Evolutionary conservation across 495 filamentous ascomycete genomes (phyloP).

Genomic region (Bryoglossum gracile): DNA sequence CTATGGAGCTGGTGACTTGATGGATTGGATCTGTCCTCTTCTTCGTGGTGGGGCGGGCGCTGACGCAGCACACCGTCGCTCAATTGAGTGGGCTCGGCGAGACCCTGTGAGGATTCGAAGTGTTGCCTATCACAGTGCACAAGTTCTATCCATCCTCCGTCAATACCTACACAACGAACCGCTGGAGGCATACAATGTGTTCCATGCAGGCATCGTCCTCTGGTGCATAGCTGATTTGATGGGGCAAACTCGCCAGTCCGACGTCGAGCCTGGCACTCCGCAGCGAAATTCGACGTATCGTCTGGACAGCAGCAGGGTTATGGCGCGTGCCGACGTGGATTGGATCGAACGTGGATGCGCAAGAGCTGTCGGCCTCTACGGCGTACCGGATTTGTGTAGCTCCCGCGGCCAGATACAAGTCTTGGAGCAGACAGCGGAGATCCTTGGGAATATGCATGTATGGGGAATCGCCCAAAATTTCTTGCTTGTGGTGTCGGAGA

Average conservation of each 20-base stretch:
- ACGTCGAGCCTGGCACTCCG: background rate
- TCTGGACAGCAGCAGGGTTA: background rate
- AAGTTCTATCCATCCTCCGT: background rate
- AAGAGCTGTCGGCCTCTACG: background rate
- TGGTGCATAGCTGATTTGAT: background rate
- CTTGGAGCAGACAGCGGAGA: background rate
- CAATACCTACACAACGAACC: background rate
- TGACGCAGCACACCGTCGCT: background rate
- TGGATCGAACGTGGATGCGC: background rate
- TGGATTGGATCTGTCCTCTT: background rate
- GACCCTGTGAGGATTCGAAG: background rate
- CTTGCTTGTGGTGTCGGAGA: background rate
- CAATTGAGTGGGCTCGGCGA: background rate
- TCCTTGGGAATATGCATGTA: background rate
- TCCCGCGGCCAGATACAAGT: background rate
- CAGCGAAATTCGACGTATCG: background rate
- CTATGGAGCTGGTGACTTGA: constrained; percentile 1
- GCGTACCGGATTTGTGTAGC: background rate
- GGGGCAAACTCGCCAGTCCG: background rate
- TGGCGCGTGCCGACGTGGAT: background rate
- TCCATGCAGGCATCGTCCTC: background rate
- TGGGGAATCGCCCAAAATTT: constrained; percentile 4
- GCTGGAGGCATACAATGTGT: constrained; percentile 3
- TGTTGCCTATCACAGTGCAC: constrained; percentile 1
- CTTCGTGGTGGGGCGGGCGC: background rate